Base-by-base conservation (phyloP, 805 yeast genomes). In the Spencermartinsiella europaea region DNA sequence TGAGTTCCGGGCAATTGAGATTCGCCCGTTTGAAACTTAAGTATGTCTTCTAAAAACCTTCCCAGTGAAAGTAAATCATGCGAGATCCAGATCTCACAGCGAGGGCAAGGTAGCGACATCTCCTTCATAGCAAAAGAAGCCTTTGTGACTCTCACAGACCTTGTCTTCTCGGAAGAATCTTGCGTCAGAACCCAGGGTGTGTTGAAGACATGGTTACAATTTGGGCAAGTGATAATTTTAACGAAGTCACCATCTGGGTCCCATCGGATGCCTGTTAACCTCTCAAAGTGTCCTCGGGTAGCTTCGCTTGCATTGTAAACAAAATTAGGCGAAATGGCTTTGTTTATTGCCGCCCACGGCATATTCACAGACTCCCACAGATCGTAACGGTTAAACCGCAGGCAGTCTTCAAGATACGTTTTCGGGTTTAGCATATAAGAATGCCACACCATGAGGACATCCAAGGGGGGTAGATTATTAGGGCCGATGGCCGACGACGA, bases 381-480 rank as follows among this genome's bases (percentile, higher is more conserved):
- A 27, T 28, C 17, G 5, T 16, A 15, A 7, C 16, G 5, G 19
- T 47, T 44, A 5, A 17, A 14, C 5, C 54, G 49, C 12, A 51
- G 21, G 31, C 53, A 48, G 36, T 56, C 60, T 17, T 52, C 55
- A 41, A 54, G 42, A 34, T 45, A 54, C 14, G 46, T 45, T n/a
- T 44, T 37, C 14, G 60, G 60, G 44, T 54, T 54, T 41, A 54
- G 46, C 50, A 54, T 42, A 31, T 48, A 55, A 2, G 58, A 43
- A 40, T 56, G 60, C 58, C 58, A 56, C 8, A 56, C 50, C 60
- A 56, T 56, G 16, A 56, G 46, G 27, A 56, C 55, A 40, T 56
- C 60, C 10, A 53, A 5, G 1, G 58, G 58, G 21, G 58, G 55
- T 37, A 54, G 19, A 4, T 5, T 17, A 15, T 12, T 28, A 22